phyloP scores from a whole-genome alignment of 2,329 filamentous ascomycete genomes.

The Ilyonectria destructans region DNA sequence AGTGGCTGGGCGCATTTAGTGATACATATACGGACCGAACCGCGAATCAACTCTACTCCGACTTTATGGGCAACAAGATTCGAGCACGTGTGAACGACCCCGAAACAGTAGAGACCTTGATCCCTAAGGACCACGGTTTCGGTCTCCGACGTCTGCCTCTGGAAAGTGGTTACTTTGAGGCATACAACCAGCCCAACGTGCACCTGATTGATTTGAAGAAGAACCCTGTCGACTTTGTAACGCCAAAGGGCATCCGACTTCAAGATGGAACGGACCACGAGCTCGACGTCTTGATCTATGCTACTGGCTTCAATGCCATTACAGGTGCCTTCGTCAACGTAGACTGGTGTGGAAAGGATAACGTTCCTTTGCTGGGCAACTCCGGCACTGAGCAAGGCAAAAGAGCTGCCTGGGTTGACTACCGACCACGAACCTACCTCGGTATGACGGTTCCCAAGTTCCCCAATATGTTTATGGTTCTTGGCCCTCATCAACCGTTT shows the following conservation, averaged over 20 bases:
- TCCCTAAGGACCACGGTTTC: conserved; percentile 38
- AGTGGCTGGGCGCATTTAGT: conserved; percentile 38
- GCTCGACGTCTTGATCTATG: conserved; percentile 39
- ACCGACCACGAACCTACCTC: conserved; percentile 29
- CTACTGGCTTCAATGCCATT: conserved; percentile 40
- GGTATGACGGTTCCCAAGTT: conserved; percentile 30
- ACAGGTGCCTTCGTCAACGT: conserved; percentile 40
- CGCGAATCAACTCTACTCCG: conserved; percentile 36
- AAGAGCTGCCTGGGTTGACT: conserved; percentile 40
- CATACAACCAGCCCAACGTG: conserved; percentile 38
- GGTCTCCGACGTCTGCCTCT: conserved; percentile 34
- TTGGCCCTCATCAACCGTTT: conserved; percentile 40
- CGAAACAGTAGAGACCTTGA: conserved; percentile 21
- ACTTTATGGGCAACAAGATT: conserved; percentile 40
- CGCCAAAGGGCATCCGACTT: conserved; percentile 16
- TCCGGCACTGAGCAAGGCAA: conserved; percentile 28
- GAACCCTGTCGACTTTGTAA: conserved; percentile 23
- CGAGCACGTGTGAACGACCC: conserved; percentile 29
- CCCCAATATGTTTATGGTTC: conserved; percentile 47
- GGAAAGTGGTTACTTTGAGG: conserved; percentile 42
- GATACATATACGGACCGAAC: conserved; percentile 39
- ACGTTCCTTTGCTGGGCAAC: conserved; percentile 25
- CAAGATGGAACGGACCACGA: conserved; percentile 32
- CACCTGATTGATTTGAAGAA: conserved; percentile 36
- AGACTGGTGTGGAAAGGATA: conserved; percentile 33